Base-by-base conservation (phyloP, 768 basidiomycete species). In the Grammothele lineata region DNA sequence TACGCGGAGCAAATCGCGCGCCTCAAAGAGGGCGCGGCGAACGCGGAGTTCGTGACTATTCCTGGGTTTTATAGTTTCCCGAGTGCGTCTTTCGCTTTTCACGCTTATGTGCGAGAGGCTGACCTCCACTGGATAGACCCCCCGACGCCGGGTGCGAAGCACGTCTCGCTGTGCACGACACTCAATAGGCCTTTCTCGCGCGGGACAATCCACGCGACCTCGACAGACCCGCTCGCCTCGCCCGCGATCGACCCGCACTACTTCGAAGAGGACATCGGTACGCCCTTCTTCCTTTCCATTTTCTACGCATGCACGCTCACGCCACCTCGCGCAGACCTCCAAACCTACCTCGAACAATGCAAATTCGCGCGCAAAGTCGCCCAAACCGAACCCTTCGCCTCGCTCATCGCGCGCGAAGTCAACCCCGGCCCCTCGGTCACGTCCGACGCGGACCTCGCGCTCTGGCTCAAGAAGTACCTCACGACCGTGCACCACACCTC, bases 221-320 rank as follows among this genome's bases (percentile, higher is more conserved):
- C 56, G 9, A 37, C 38, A 0, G 62, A 67, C 44, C 61, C 62
- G 1, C 11, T 32, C 18, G 44, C 36, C 11, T 51, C 53, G 9
- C 60, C 61, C 3, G 50, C 43, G 38, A 56, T 66, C 15, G 62
- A 66, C 37, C 62, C 62, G 5, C 51, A 53, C 44, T 56, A 60
- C 37, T 60, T 65, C 42, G 59, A 59, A 26, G 47, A 62, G 23
- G 48, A 52, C 21, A 45, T 60, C 37, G 64, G 63, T 62, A 26
- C 7, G 51, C 14, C 23, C 19, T 14, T 14, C 12, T 10, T 14
- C 33, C 26, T 4, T 7, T 8, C 3, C 17, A 8, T n/a, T 38
- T 6, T 35, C 36, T 30, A 14, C 24, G 12, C 30, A 34, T 23
- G 15, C n/a, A 21, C 15, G 3, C 4, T 18, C 26, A 3, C n/a